A percentile compares a stretch with the other conserved stretches of the same genome.
Evolutionary conservation across 495 filamentous ascomycete species (phyloP).

Genomic region (Platismatia glauca): DNA sequence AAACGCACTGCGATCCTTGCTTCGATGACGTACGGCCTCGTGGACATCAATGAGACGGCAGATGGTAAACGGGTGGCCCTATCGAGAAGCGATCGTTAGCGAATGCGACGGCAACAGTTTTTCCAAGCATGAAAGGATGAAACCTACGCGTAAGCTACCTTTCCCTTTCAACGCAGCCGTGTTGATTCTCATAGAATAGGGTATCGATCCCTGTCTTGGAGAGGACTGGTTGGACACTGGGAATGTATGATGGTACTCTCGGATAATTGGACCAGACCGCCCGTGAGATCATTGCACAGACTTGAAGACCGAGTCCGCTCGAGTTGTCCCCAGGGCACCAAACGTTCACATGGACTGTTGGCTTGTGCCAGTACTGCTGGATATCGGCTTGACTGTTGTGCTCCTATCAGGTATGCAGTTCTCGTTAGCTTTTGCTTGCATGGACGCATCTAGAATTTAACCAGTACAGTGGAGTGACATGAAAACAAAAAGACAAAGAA

Average conservation of each 20-base stretch:
- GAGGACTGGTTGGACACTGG: not conserved
- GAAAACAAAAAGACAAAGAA: not conserved
- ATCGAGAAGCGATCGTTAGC: not conserved
- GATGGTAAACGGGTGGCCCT: not conserved
- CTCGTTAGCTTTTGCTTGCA: not conserved
- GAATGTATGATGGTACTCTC: not conserved
- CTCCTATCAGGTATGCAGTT: not conserved
- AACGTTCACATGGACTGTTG: not conserved
- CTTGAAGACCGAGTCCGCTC: not conserved
- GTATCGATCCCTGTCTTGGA: not conserved
- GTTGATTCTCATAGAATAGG: not conserved
- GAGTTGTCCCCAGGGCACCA: not conserved
- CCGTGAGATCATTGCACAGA: not conserved
- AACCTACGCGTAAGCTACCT: not conserved
- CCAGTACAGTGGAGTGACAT: not conserved
- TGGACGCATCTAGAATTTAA: not conserved
- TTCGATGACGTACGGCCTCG: not conserved
- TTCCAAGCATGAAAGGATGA: not conserved
- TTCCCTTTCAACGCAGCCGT: not conserved
- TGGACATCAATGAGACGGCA: not conserved
- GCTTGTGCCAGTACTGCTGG: not conserved
- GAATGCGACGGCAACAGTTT: not conserved
- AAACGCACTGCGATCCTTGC: no score
- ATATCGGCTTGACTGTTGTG: not conserved
- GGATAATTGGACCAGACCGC: not conserved